Conservation (phyloP, 768 basidiomycete species). For the Fomitopsis pulvina region DNA sequence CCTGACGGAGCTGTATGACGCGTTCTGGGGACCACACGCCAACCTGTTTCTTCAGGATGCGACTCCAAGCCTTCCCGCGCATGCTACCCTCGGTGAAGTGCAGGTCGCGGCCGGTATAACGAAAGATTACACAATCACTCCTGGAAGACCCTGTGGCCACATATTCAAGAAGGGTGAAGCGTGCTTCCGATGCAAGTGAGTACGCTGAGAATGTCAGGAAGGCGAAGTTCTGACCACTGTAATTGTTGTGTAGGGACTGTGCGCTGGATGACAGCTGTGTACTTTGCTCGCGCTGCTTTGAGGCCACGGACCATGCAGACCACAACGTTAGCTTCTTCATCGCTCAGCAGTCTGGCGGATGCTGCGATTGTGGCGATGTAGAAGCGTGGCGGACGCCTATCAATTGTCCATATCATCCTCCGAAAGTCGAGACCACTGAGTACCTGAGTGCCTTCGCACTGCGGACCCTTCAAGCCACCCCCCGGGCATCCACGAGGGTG, state of each 20-base stretch:
- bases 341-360: constrained; percentile 85
- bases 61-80: constrained; percentile 54
- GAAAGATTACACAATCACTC: constrained; percentile 50
- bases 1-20: constrained; percentile 71
- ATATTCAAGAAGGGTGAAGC: constrained; percentile 89
- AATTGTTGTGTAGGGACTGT: constrained; percentile 61
- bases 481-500: constrained; percentile 34
- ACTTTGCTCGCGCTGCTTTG: constrained; percentile 85
- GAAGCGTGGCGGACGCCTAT: constrained; percentile 77
- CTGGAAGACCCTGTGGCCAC: constrained; percentile 75
- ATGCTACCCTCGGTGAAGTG: constrained; percentile 61
- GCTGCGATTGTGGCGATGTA: constrained; percentile 91
- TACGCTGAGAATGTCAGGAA: not conserved
- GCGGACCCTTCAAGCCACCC: constrained; percentile 17
- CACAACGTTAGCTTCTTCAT: constrained; percentile 95
- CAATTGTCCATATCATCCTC: constrained; percentile 72
- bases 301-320: constrained; percentile 74
- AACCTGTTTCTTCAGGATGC: constrained; percentile 67
- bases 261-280: constrained; percentile 86
- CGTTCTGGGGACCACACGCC: constrained; percentile 75
- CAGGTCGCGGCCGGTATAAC: constrained; percentile 56
- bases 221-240: not conserved
- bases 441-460: constrained; percentile 22
- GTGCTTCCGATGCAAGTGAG: constrained; percentile 92
- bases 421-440: constrained; percentile 26